Evolutionary conservation across 106 monocot species (phyloP), one percentile per base, ranked within the genome.

Genomic region (Narthecium ossifragum): DNA sequence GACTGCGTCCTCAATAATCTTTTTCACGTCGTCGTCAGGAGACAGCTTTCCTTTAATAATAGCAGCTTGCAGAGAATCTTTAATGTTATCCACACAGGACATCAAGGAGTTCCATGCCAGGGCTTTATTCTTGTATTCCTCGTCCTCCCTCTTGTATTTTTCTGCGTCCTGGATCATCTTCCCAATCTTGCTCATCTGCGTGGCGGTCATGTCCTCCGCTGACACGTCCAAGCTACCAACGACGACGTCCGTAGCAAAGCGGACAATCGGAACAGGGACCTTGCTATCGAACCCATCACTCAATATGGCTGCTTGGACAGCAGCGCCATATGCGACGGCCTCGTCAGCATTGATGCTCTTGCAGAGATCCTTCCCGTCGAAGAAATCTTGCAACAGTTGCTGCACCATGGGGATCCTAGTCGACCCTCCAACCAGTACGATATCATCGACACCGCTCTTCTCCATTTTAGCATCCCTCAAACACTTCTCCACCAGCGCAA

Each of bases 161-260:
- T 84, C 84, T 0, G 71, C 71, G 45, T 78, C 81, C 52, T 74
- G 66, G 13, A 86, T 74, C 74, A 59, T 67, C 64, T 64, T 74
- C 64, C 78, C 81, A 2, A 81, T 78, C 70, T 79, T 79, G 60
- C 72, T 75, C 71, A 69, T 79, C 79, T 72, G 59, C 24, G 79
- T 79, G 2, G 84, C 64, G 11, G 75, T 84, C 67, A 75, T 79
- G 57, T 84, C 84, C 79, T 79, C 84, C 1, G 84, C 79, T 0
- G 86, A 86, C 18, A 81, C 86, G 39, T 86, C 82, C 37, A 85
- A 26, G 48, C 80, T 80, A 17, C 85, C 85, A 25, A 80, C 81
- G 10, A n/a, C n/a, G n/a, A 73, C 85, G 30, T 80, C 80, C 21
- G 81, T 81, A 56, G 78, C 86, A 20, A 86, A 86, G 70, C 77